Evolutionary conservation across 495 filamentous ascomycete species (phyloP).

Genomic region (Aspergillus kassunensis): DNA sequence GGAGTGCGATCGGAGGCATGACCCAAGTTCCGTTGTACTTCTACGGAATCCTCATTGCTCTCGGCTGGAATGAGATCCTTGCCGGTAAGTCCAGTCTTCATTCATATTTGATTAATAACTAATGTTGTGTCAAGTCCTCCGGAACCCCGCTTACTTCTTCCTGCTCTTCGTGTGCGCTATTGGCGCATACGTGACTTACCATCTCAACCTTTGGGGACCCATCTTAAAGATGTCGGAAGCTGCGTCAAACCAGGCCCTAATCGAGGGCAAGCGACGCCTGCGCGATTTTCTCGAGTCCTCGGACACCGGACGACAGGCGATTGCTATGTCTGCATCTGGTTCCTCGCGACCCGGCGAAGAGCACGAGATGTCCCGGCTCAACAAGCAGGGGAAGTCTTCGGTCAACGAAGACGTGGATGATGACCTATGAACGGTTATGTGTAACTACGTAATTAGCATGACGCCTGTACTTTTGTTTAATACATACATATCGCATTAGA

Average conservation of each 20-base stretch:
- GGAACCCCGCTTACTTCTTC: constrained; percentile 90
- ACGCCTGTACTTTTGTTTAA: constrained; percentile 18
- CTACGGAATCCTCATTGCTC: constrained; percentile 78
- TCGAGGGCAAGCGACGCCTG: constrained; percentile 83
- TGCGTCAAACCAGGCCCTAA: constrained; percentile 76
- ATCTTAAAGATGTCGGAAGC: constrained; percentile 93
- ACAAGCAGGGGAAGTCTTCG: constrained; percentile 27
- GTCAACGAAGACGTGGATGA: constrained; percentile 30
- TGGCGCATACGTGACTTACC: constrained; percentile 83
- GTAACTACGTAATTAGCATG: constrained; percentile 20
- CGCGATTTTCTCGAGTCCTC: constrained; percentile 80
- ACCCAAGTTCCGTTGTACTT: constrained; percentile 94
- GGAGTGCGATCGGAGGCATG: constrained; percentile 91
- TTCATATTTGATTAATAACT: neutral
- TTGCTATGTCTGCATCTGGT: constrained; percentile 58
- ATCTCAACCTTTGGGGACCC: constrained; percentile 90
- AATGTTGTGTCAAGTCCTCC: constrained; percentile 57
- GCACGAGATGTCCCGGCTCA: constrained; percentile 45
- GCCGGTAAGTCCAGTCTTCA: constrained; percentile 58
- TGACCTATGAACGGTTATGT: constrained; percentile 32
- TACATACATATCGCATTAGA: constrained; percentile 3
- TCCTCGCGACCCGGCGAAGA: constrained; percentile 27
- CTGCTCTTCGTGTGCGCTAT: constrained; percentile 71
- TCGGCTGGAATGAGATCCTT: constrained; percentile 96
- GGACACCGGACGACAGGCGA: constrained; percentile 73